phyloP scores from a whole-genome alignment of 805 yeast genomes.

The Schwanniomyces occidentalis region DNA sequence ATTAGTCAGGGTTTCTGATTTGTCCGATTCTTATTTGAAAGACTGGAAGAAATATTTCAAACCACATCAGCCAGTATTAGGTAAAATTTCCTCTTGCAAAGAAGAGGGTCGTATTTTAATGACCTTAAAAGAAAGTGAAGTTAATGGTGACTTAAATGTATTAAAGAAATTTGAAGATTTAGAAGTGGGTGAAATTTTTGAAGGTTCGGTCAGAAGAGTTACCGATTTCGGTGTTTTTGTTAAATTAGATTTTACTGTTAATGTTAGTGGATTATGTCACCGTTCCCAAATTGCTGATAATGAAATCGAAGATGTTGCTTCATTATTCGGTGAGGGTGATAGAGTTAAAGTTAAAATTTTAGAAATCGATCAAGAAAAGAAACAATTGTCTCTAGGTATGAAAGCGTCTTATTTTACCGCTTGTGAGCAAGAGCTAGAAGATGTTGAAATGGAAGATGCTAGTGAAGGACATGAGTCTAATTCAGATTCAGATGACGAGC shows the following conservation, averaged over 20 bases:
- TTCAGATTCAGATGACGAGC: slow-evolving; percentile 20
- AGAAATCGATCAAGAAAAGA: slow-evolving; percentile 60
- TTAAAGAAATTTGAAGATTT: slow-evolving; percentile 68
- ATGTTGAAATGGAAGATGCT: slow-evolving; percentile 13
- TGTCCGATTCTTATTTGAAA: slow-evolving; percentile 77
- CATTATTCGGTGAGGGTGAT: slow-evolving; percentile 86
- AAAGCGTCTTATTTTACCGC: slow-evolving; percentile 82
- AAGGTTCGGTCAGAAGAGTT: slow-evolving; percentile 75
- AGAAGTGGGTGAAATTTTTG: slow-evolving; percentile 65
- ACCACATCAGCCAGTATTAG: slow-evolving; percentile 70
- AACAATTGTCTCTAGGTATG: slow-evolving; percentile 85
- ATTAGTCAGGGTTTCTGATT: slow-evolving; percentile 75
- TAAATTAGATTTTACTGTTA: slow-evolving; percentile 69
- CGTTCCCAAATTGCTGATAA: slow-evolving; percentile 80
- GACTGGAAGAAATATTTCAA: slow-evolving; percentile 85
- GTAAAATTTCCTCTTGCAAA: slow-evolving; percentile 66
- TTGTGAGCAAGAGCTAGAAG: slow-evolving; percentile 28
- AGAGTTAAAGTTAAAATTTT: slow-evolving; percentile 83
- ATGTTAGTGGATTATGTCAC: slow-evolving; percentile 85
- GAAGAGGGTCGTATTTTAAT: slow-evolving; percentile 66
- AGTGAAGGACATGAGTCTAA: slow-evolving; percentile 30
- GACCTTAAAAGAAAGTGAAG: slow-evolving; percentile 79
- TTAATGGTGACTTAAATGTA: slow-evolving; percentile 64
- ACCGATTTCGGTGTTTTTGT: slow-evolving; percentile 93
- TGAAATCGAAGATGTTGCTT: slow-evolving; percentile 52